Base-by-base conservation (phyloP, 208 protist species). In the Trypanosomatidae sp. region DNA sequence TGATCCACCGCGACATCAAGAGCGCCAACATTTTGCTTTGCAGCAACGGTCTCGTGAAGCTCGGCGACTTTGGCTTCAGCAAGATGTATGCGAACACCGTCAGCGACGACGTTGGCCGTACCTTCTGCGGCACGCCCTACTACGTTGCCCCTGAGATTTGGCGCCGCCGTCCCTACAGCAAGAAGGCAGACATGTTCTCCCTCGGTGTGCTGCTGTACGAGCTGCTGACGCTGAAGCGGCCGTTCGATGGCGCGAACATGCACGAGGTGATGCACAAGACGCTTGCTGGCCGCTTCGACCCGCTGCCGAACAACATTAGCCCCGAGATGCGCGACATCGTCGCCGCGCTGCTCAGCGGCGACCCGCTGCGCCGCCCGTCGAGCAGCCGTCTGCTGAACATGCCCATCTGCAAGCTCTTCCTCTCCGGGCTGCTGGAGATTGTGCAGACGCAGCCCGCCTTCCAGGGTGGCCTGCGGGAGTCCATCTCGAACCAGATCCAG, bases 141-240 rank as follows among this genome's bases (percentile, higher is more conserved):
- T 98, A 98, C 82, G 73, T 98, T 47, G 85, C 92, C 13, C 97
- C 97, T 19, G 95, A 98, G 82, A 89, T 99, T 50, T 98, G 91
- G 86, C 85, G 89, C 44, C 80, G 93, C 66, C 87, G 92, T 64
- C 90, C 91, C n/a, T 99, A 98, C 79, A 92, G 95, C 80, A 91
- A 92, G 74, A 98, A 98, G 84, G 81, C 83, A 15, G 97, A 98
- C 76, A 87, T 98, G 77, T 98, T 97, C 85, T 90, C 92, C 6
- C 79, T 98, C 25, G 93, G 93, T 53, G 89, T 92, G 12, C 72
- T 96, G 1, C 80, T 97, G 60, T 96, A 96, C 81, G 93, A 97
- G 74, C 66, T 97, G 73, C 79, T 95, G 43, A 91, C 91, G 46
- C 74, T 95, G 60, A 91, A 91, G 79, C 88, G 85, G 28, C 90